A percentile compares a stretch with the other conserved stretches of the same genome.
Evolutionary conservation across 495 filamentous ascomycete species (phyloP).

Genomic region (Tetracladium marchalianum): DNA sequence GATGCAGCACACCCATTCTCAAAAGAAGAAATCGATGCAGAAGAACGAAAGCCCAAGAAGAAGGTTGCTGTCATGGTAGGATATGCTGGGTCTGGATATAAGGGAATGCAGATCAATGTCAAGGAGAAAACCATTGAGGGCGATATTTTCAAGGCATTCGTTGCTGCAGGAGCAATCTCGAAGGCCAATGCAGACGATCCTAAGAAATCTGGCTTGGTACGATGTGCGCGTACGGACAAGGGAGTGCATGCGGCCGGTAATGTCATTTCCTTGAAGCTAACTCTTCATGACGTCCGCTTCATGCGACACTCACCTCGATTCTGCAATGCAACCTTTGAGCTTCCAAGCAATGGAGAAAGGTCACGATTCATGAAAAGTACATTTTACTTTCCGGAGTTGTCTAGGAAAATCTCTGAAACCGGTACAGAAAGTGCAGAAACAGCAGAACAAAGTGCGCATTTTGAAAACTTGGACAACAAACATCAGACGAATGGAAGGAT

Average conservation of each 20-base stretch:
- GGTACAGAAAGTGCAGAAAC: too few relatives aligned
- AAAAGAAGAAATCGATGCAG: slow-evolving; percentile 71
- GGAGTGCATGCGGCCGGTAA: slow-evolving; percentile 97
- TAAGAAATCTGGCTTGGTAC: slow-evolving; percentile 87
- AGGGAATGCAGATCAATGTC: slow-evolving; percentile 79
- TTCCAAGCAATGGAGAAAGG: too few relatives aligned
- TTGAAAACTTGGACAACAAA: too few relatives aligned
- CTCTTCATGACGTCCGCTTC: too few relatives aligned
- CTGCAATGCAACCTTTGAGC: too few relatives aligned
- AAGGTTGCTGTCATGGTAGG: slow-evolving; percentile 94
- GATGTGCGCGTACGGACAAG: slow-evolving; percentile 94
- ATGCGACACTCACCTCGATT: too few relatives aligned
- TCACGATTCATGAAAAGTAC: too few relatives aligned
- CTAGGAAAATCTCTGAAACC: too few relatives aligned
- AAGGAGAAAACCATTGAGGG: slow-evolving; percentile 90
- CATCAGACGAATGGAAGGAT: too few relatives aligned
- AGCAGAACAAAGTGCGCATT: too few relatives aligned
- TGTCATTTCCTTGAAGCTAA: slow-evolving; percentile 82
- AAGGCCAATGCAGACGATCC: slow-evolving; percentile 94
- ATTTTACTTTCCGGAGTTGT: too few relatives aligned
- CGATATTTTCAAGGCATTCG: slow-evolving; percentile 87
- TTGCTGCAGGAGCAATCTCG: slow-evolving; percentile 83
- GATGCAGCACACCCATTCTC: slow-evolving; percentile 47
- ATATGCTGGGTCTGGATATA: slow-evolving; percentile 95
- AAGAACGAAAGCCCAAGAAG: slow-evolving; percentile 80